These are phyloP conservation scores for Linum usitatissimum DNA, from an alignment of 345 rosid species.

Conservation along the genomic window DNA sequence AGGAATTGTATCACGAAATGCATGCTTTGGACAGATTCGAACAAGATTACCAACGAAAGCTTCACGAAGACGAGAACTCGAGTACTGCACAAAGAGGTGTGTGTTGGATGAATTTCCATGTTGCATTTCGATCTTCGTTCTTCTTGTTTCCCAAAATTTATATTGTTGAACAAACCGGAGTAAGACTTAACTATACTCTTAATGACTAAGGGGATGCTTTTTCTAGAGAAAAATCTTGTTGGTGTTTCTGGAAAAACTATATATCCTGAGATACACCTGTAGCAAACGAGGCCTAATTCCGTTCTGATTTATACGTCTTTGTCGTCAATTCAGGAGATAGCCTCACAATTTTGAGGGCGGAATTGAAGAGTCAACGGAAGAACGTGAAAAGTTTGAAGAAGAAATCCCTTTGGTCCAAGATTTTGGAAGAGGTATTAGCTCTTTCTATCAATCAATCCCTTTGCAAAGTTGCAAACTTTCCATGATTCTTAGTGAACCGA, in stretches of 20 bases:
- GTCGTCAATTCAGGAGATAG: constrained; percentile 49
- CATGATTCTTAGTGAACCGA: constrained; percentile 4
- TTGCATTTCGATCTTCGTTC: not conserved
- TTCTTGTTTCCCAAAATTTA: not conserved
- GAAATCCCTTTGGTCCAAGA: constrained; percentile 93
- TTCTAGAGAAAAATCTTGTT: no score
- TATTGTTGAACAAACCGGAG: no score
- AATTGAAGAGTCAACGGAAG: constrained; percentile 83
- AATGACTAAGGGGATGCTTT: no score
- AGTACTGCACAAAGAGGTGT: constrained; percentile 70
- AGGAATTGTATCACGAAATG: constrained; percentile 95
- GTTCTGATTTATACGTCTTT: no score
- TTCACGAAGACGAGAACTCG: constrained; percentile 77
- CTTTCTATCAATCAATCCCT: no score
- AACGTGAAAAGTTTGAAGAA: constrained; percentile 81
- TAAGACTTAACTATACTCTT: no score
- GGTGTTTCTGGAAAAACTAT: no score
- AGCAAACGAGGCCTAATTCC: no score
- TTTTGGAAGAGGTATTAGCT: constrained; percentile 77
- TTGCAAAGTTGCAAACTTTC: not conserved
- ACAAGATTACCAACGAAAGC: constrained; percentile 92
- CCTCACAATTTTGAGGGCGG: constrained; percentile 77
- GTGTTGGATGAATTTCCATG: not conserved
- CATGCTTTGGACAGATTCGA: constrained; percentile 97
- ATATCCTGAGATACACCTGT: no score